Percentiles rank a stretch among this genome's conserved stretches.
These are phyloP conservation scores for Dioszegia crocea DNA, from an alignment of 768 basidiomycete genomes.

Conservation along the genomic window DNA sequence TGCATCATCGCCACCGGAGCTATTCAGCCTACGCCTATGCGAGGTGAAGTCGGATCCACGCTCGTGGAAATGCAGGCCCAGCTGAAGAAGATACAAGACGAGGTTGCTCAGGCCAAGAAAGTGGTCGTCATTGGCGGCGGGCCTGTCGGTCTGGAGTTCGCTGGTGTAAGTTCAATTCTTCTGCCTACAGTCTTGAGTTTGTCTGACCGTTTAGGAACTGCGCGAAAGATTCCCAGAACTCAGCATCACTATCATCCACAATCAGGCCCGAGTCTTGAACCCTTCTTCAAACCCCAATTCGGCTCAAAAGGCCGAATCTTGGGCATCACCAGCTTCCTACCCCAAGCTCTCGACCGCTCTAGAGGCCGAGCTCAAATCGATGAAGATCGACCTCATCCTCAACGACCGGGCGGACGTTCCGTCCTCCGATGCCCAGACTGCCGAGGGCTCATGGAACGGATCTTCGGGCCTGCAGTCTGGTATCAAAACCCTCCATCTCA, in stretches of 20 bases:
- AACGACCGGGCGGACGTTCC: slow-evolving; percentile 30
- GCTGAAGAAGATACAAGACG: slow-evolving; percentile 53
- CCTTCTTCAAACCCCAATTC: slow-evolving; percentile 9
- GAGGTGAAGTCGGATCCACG: slow-evolving; percentile 22
- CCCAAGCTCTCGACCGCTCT: slow-evolving; percentile 33
- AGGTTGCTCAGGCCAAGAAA: slow-evolving; percentile 54
- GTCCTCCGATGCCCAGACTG: not conserved
- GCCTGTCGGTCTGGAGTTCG: slow-evolving; percentile 60
- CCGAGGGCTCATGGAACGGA: slow-evolving; percentile 28
- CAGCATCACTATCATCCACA: slow-evolving; percentile 41
- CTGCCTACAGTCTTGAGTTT: not conserved
- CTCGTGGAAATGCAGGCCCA: slow-evolving; percentile 9
- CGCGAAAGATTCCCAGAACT: slow-evolving; percentile 26
- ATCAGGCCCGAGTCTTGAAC: slow-evolving; percentile 21
- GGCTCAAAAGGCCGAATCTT: slow-evolving; percentile 4
- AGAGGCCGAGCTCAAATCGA: slow-evolving; percentile 22
- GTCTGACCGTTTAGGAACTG: slow-evolving; percentile 24
- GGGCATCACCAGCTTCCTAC: slow-evolving; percentile 17
- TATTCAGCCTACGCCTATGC: slow-evolving; percentile 40
- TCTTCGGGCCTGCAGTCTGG: slow-evolving; percentile 27
- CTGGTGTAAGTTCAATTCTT: slow-evolving; percentile 27
- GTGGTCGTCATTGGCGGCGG: slow-evolving; percentile 70
- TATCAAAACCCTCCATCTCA: slow-evolving; percentile 20
- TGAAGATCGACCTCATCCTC: slow-evolving; percentile 36
- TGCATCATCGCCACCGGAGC: slow-evolving; percentile 46